Base-by-base conservation (phyloP, 2,329 filamentous ascomycete species). In the Beauveria scarabaeidicola region DNA sequence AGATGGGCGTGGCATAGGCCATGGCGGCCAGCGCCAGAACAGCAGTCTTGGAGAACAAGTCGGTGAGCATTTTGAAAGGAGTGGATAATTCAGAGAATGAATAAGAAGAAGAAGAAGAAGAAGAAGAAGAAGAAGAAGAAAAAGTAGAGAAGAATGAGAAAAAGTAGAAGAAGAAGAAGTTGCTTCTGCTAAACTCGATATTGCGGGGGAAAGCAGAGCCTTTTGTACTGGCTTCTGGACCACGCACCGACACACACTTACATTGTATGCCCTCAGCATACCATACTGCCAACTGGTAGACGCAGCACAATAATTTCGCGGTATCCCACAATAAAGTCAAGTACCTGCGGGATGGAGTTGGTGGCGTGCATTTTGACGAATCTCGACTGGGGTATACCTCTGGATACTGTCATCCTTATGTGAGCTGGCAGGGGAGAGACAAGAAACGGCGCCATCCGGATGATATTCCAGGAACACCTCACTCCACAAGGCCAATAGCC, bases 1-100 rank as follows among this genome's bases (percentile, higher is more conserved):
- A 27, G 47, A 47, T 15, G n/a, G 56, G 56, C 19, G 19, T 15
- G 21, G 57, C 41, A 23, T 27, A 10, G 11, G 21, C 50, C n/a
- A 27, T 15, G 17, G 48, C 50, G n/a, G 50, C 57, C 15, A 59
- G 50, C 21, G 40, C 57, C 57, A 59, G 41, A 27, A 59, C 25
- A 43, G 48, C 50, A 40, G 48, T 29, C 48, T 59, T 59, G 48
- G 41, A 46, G 41, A 59, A 47, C 9, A 25, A 19, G 29, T 52
- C n/a, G 50, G 32, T 3, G 7, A 38, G 41, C 57, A 59, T 59
- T 29, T 13, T 53, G 23, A 52, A 19, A n/a, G 36, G 29, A 27
- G 3, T 36, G 11, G 7, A 9, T 21, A 38, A 10, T 13, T 13
- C 13, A 48, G 13, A 27, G 25, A 21, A 19, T 36, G n/a, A 19